These are phyloP conservation scores for Hypoxylon cercidicola DNA, from an alignment of 495 filamentous ascomycete species.

Conservation along the genomic window DNA sequence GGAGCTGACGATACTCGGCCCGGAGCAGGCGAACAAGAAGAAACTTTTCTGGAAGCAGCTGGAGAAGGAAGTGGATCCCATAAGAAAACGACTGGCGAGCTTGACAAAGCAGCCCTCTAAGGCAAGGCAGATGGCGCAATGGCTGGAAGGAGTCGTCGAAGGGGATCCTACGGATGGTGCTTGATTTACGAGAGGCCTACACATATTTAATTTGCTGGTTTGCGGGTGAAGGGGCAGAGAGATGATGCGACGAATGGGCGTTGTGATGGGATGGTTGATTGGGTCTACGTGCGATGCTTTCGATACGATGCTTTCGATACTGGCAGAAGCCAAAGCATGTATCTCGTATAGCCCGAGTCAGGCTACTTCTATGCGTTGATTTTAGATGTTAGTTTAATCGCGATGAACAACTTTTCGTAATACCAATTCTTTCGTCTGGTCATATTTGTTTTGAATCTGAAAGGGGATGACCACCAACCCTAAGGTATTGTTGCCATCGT, in stretches of 20 bases:
- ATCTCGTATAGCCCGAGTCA: neutral
- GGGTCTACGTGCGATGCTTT: too few relatives aligned
- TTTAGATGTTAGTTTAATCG: neutral
- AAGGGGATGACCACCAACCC: too few relatives aligned
- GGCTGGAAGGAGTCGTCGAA: constrained; percentile 4
- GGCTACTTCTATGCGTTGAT: neutral
- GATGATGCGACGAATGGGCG: too few relatives aligned
- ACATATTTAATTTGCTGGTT: too few relatives aligned
- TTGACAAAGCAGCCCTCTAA: neutral
- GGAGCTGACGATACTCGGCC: constrained; percentile 10
- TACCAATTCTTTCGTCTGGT: too few relatives aligned
- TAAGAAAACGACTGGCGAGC: too few relatives aligned
- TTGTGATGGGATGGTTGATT: too few relatives aligned
- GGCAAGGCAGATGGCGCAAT: constrained; percentile 8
- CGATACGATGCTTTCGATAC: too few relatives aligned
- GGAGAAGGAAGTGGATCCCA: neutral
- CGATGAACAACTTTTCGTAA: neutral
- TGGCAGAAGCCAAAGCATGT: neutral
- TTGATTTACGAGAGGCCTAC: neutral
- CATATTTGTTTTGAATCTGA: too few relatives aligned
- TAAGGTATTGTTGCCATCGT: too few relatives aligned
- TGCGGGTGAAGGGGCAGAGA: too few relatives aligned
- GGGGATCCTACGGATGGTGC: neutral
- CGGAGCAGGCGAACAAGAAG: neutral
- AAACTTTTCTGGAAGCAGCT: constrained; percentile 6